A percentile compares a stretch with the other conserved stretches of the same genome.
Conservation (phyloP, 2,329 filamentous ascomycete genomes). For the Ceratocystis lukuohia region DNA sequence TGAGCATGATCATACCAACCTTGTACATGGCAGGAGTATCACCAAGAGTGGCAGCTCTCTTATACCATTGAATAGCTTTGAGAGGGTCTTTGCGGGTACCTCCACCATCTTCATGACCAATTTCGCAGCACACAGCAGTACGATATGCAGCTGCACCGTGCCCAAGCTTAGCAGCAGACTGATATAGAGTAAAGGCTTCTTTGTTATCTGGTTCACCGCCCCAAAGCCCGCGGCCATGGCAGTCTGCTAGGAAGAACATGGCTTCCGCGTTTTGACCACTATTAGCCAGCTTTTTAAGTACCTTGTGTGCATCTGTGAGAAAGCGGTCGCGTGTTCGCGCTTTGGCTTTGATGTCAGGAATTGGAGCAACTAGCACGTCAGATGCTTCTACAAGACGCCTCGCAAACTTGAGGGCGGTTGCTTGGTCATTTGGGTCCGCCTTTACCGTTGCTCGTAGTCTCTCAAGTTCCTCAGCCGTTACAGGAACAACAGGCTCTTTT, state of each 20-base stretch:
- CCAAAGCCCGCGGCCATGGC: constrained; percentile 67
- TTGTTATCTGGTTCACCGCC: constrained; percentile 72
- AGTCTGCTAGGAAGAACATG: constrained; percentile 89
- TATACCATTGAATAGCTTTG: constrained; percentile 98
- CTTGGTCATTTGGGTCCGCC: constrained; percentile 57
- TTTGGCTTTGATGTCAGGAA: constrained; percentile 57
- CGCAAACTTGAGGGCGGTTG: constrained; percentile 57
- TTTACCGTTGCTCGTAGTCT: constrained; percentile 56
- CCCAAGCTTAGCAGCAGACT: constrained; percentile 79
- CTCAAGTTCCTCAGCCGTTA: constrained; percentile 70
- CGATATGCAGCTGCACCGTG: constrained; percentile 82
- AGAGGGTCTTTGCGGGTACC: constrained; percentile 81
- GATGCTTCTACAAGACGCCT: constrained; percentile 80
- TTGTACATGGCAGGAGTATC: constrained; percentile 97
- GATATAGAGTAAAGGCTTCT: constrained; percentile 86
- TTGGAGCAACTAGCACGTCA: constrained; percentile 51
- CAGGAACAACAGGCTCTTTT: constrained; percentile 34
- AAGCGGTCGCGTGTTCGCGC: constrained; percentile 72
- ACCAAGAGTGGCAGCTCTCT: constrained; percentile 76
- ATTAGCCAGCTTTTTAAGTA: constrained; percentile 68
- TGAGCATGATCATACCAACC: constrained; percentile 88
- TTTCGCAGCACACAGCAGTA: constrained; percentile 93
- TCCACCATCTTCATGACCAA: constrained; percentile 85
- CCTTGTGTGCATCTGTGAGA: constrained; percentile 73
- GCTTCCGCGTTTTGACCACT: constrained; percentile 62